Evolutionary conservation across 129 eudicot genomes (phyloP).

Genomic region (Flaveria sonorensis): DNA sequence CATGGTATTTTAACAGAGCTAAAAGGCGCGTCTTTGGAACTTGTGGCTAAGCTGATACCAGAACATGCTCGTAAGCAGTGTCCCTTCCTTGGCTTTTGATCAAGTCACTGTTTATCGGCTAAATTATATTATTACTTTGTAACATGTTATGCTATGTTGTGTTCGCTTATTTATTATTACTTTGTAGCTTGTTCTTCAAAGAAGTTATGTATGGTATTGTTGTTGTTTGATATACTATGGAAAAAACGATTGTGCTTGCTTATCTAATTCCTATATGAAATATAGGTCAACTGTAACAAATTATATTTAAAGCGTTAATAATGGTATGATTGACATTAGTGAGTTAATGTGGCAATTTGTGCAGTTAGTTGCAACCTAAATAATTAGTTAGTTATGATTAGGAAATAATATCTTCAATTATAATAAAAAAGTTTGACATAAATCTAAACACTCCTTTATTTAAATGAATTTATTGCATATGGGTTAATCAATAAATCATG

Average conservation of each 20-base stretch:
- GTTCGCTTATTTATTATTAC: conserved; percentile 19
- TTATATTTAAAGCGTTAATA: too few species aligned
- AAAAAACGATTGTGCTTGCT: conserved; percentile 19
- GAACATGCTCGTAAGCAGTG: conserved; percentile 72
- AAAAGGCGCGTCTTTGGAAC: conserved; percentile 58
- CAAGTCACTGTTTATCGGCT: conserved; percentile 9
- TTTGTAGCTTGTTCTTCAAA: not conserved
- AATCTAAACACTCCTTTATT: too few species aligned
- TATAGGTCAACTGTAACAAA: too few species aligned
- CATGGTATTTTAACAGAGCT: conserved; percentile 38
- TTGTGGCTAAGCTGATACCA: conserved; percentile 54
- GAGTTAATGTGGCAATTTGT: too few species aligned
- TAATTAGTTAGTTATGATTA: too few species aligned
- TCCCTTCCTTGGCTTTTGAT: conserved; percentile 50
- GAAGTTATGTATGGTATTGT: conserved; percentile 22
- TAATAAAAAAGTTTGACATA: too few species aligned
- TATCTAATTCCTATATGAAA: not conserved
- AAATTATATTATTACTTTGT: conserved; percentile 11
- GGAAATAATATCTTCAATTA: too few species aligned
- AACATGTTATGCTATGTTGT: not conserved
- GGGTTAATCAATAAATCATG: too few species aligned
- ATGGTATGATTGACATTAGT: too few species aligned
- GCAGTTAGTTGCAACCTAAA: too few species aligned
- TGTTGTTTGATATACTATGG: conserved; percentile 12
- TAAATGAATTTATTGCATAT: too few species aligned